Base-by-base conservation (phyloP, 305 asterid genomes). In the Ajuga reptans region DNA sequence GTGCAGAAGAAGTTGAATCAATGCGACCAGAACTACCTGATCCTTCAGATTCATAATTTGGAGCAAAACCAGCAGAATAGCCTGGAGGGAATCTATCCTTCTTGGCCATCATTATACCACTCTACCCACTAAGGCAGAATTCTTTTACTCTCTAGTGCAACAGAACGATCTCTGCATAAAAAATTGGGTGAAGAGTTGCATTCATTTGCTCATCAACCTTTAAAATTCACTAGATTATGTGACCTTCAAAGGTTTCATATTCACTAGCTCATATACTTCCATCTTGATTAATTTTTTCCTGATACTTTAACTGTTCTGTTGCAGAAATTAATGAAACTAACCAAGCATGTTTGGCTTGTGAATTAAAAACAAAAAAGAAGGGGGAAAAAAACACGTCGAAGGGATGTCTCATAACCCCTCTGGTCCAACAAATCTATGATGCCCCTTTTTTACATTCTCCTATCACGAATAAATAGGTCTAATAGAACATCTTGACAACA, bases 31-130 rank as follows among this genome's bases (percentile, higher is more conserved):
- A 85, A 73, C 86, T 80, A 67, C 84, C 91, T 47, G 97, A 88
- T 18, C 86, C 96, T 61, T 88, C 96, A 15, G 89, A 86, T 76
- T 82, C 98, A 72, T 68, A 77, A 64, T 57, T 86, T 29, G 87
- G 74, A 68, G 80, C 88, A 67, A 80, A 77, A 64, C 84, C 82
- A 64, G 84, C 56, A 9, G 89, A 72, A 81, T 81, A 77, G 37
- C 87, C 87, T 33, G 77, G 85, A 9, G 67, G 79, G 57, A 84
- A 81, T 72, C 88, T 84, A 68, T 77, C 85, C 79, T 80, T 88
- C 86, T 80, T 82, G 68, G 89, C 91, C 93, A 84, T 82, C 84
- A 79, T 75, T 17, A 56, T 54, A 41, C 61, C 68, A 17, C 71
- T 70, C 54, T 49, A 41, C 17, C 77, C 55, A 62, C 68, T 54